phyloP scores from a whole-genome alignment of 2,329 filamentous ascomycete species.

The Dactylellina parvicollis region DNA sequence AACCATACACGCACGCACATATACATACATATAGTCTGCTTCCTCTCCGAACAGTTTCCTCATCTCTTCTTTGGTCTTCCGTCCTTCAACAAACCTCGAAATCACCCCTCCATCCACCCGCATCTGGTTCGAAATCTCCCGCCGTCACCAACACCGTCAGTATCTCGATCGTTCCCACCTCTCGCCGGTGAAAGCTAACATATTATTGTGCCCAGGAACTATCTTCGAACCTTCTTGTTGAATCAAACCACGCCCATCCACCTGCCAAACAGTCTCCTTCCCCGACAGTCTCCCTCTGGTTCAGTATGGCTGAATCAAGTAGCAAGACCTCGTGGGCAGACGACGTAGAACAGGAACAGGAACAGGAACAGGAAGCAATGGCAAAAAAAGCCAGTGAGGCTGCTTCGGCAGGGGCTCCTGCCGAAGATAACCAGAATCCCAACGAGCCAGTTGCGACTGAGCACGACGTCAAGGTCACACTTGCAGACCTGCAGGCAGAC shows the following conservation, averaged over 20 bases:
- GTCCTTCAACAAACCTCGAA: neutral
- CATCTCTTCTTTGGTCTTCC: too few relatives aligned
- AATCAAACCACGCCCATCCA: neutral
- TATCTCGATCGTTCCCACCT: neutral
- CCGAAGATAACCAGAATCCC: slow-evolving; percentile 55
- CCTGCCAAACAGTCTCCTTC: neutral
- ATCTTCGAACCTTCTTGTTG: too few relatives aligned
- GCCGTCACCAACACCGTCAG: neutral
- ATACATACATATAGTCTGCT: too few relatives aligned
- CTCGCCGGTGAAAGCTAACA: neutral
- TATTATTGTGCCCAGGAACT: too few relatives aligned
- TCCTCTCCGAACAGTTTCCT: too few relatives aligned
- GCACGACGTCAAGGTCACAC: slow-evolving; percentile 90
- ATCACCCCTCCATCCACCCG: neutral
- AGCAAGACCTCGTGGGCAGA: slow-evolving; percentile 62
- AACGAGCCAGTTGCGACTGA: slow-evolving; percentile 72
- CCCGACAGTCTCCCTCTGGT: slow-evolving; percentile 13
- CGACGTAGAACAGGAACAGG: slow-evolving; percentile 60
- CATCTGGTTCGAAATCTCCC: too few relatives aligned
- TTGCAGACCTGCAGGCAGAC: slow-evolving; percentile 87
- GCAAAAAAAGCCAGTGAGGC: slow-evolving; percentile 17
- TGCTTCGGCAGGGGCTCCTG: neutral
- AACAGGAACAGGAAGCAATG: slow-evolving; percentile 58
- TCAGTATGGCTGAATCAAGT: slow-evolving; percentile 55
- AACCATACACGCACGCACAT: too few relatives aligned